Percentiles rank a stretch among this genome's conserved stretches.
Conservation (phyloP, 306 rosid species). For the Trifolium pratense region DNA sequence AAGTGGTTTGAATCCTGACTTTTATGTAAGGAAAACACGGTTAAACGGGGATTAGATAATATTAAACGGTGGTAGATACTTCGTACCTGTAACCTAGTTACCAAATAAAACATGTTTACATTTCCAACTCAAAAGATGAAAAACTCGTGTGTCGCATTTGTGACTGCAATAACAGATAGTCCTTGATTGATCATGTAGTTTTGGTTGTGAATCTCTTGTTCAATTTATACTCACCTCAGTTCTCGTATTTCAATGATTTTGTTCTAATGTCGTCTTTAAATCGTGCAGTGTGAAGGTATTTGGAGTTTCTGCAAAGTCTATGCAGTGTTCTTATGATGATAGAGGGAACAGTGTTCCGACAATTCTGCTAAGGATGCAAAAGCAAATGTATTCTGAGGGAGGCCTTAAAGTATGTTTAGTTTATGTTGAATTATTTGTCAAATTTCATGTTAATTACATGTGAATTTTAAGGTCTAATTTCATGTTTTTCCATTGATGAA, state of each 20-base stretch:
- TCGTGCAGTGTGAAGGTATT: slow-evolving; percentile 76
- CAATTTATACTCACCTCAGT: too few species aligned
- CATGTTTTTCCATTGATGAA: slow-evolving; percentile 43
- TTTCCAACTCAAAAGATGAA: too few species aligned
- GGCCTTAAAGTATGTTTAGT: slow-evolving; percentile 70
- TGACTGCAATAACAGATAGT: neutral
- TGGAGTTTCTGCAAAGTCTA: slow-evolving; percentile 91
- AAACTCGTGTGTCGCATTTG: neutral
- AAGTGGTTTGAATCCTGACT: neutral
- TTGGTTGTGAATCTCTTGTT: too few species aligned
- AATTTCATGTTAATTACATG: too few species aligned
- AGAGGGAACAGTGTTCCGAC: slow-evolving; percentile 91
- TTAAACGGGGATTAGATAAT: neutral
- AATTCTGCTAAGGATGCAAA: slow-evolving; percentile 90
- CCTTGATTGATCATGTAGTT: too few species aligned
- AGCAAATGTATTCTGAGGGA: slow-evolving; percentile 75
- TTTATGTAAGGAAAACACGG: neutral
- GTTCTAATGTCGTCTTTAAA: neutral
- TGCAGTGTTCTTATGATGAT: slow-evolving; percentile 87
- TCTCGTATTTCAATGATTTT: too few species aligned
- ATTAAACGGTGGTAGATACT: neutral
- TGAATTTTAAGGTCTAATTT: slow-evolving; percentile 39
- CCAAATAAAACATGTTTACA: too few species aligned
- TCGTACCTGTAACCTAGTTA: neutral
- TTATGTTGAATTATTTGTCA: neutral